These are phyloP conservation scores for Kwoniella botswanensis DNA, from an alignment of 768 basidiomycete species.

Conservation along the genomic window DNA sequence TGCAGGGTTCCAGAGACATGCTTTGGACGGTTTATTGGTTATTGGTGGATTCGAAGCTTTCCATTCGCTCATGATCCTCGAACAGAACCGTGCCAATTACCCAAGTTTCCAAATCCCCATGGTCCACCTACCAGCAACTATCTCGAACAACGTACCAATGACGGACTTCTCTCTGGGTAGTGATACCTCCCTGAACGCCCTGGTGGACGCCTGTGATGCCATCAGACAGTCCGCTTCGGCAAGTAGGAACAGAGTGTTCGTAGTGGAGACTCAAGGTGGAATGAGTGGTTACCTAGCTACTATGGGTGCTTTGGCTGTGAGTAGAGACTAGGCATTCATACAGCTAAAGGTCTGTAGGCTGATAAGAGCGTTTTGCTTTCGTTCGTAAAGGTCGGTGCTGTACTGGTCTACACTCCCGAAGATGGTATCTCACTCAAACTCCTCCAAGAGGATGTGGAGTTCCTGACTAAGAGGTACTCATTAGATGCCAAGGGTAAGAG, in stretches of 20 bases:
- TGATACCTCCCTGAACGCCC: conserved; percentile 96
- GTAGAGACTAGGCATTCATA: conserved; percentile 52
- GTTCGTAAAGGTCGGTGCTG: conserved; percentile 77
- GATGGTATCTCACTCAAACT: conserved; percentile 80
- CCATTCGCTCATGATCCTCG: conserved; percentile 74
- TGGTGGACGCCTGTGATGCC: conserved; percentile 96
- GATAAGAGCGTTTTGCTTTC: not conserved
- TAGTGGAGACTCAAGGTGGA: conserved; percentile 97
- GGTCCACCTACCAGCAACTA: conserved; percentile 92
- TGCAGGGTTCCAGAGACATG: conserved; percentile 84
- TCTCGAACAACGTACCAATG: conserved; percentile 97
- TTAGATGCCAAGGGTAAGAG: conserved; percentile 86
- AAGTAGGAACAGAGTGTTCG: conserved; percentile 92
- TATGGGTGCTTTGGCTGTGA: conserved; percentile 90
- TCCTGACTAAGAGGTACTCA: conserved; percentile 80
- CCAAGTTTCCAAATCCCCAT: conserved; percentile 94
- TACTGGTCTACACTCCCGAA: conserved; percentile 93
- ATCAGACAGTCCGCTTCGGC: conserved; percentile 99
- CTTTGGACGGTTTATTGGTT: conserved; percentile 77
- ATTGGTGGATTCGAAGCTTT: conserved; percentile 98
- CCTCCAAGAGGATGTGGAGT: conserved; percentile 81
- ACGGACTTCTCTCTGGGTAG: conserved; percentile 94
- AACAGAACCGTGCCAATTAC: conserved; percentile 79
- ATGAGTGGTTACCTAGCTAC: conserved; percentile 95
- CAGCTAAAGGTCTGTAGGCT: not conserved